Evolutionary conservation across 148 eudicot genomes (phyloP), one percentile per base, ranked within the genome.

Genomic region (Polygonum aviculare): DNA sequence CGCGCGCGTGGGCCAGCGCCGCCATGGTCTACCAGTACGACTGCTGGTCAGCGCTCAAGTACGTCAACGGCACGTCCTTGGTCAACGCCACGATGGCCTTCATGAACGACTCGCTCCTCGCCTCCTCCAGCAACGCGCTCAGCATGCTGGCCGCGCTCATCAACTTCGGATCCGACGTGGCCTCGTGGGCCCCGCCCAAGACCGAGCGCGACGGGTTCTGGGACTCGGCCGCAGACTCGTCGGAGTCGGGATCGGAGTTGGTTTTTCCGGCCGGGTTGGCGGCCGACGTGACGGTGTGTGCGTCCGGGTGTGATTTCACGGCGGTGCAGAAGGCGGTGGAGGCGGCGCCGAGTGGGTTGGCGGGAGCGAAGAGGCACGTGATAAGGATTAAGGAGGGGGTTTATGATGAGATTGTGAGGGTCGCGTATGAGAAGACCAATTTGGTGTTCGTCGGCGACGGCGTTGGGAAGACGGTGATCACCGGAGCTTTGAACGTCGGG

Each of bases 191-290:
- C 31, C 87, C 88, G 9, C 88, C 93, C 0, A 57, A 12, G 75
- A 92, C 94, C 1, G 98, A 95, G 83, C 82, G 98, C n/a, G 80
- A 78, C 59, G 97, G 97, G 81, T 90, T 90, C 78, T 95, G 97
- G 97, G 97, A 88, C 31, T 19, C 69, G 36, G 5, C 9, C 39
- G 14, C 49, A n/a, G n/a, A n/a, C n/a, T n/a, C n/a, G 15, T 4
- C 19, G 19, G 74, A 75, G 18, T 71, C 76, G 15, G 76, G 74
- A 2, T 60, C 63, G 26, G 78, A 69, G 47, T 19, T 80, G 59
- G 86, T 84, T 76, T 78, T 85, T 11, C 85, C 84, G 26, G 4
- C 52, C 16, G 84, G 76, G n/a, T 33, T 85, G 54, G 80, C 60
- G 73, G 80, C 78, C 55, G 84, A 90, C 26, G 93, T 79, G 65